Evolutionary conservation across 2,329 filamentous ascomycete genomes (phyloP), one percentile per base, ranked within the genome.

Genomic region (Pseudophaeomoniella oleicola): DNA sequence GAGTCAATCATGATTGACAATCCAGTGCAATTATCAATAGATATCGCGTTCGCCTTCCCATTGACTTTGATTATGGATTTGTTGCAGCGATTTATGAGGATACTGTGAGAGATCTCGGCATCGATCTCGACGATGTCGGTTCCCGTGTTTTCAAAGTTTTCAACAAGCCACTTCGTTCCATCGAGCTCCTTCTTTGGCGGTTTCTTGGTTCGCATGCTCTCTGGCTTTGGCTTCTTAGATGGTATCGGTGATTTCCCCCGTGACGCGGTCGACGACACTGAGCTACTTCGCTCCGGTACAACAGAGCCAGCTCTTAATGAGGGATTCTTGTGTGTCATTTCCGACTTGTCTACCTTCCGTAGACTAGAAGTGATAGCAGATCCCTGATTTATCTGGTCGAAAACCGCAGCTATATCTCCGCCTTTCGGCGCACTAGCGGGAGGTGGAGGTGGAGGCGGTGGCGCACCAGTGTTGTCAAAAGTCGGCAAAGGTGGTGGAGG

Each of bases 321-420:
- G 11, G 90, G 90, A 60, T 98, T 98, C 67, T 96, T 96, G 63
- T 98, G 90, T 41, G 90, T 98, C 88, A 94, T 94, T 58, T 96
- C 71, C 37, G 82, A 90, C 54, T 79, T 81, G 62, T 94, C 88
- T 35, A 98, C 90, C 66, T 94, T 98, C 46, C 82, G 81, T 22
- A 98, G 69, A 19, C 82, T 78, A 46, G 83, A 77, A 3, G 90
- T 98, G 41, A 98, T 83, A n/a, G 74, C 69, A 41, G 83, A 76
- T 39, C 90, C 90, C 55, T 81, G 79, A 62, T 96, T 96, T 37
- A 98, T 66, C 46, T 94, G 81, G 30, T 79, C 80, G 56, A 98
- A 98, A 2, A 98, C 86, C 16, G 88, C 86, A 15, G 77, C 76
- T 57, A 94, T 76, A 38, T 88, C 86, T 17, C 69, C 58, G 5